Evolutionary conservation across 2,329 filamentous ascomycete genomes (phyloP).

Genomic region (Davidsoniella eucalypti): DNA sequence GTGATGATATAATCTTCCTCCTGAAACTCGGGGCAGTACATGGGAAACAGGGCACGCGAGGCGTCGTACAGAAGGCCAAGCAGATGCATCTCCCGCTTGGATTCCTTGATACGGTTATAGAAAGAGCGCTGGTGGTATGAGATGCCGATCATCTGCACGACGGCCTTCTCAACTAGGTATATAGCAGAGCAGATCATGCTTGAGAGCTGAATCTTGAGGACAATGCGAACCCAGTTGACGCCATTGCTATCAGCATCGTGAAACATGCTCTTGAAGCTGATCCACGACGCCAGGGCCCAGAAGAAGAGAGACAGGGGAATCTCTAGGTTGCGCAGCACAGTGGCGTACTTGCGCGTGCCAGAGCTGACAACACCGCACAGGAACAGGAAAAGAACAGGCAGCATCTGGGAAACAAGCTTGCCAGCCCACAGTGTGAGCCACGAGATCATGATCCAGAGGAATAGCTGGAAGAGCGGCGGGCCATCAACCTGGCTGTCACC

Average conservation of each 20-base stretch:
- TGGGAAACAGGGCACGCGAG: constrained; percentile 73
- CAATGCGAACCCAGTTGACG: constrained; percentile 36
- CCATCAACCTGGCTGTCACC: constrained; percentile 19
- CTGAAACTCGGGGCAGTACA: constrained; percentile 77
- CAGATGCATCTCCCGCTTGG: constrained; percentile 71
- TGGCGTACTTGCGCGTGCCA: constrained; percentile 54
- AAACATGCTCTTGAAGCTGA: constrained; percentile 44
- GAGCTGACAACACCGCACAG: constrained; percentile 52
- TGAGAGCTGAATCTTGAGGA: constrained; percentile 51
- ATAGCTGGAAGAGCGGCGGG: constrained; percentile 41
- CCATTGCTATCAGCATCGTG: constrained; percentile 18
- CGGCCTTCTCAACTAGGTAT: constrained; percentile 58
- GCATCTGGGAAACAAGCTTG: constrained; percentile 44
- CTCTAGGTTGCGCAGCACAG: constrained; percentile 45
- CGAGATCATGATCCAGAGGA: constrained; percentile 52
- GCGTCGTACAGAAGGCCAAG: constrained; percentile 80
- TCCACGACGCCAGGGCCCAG: constrained; percentile 46
- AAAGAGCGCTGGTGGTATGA: constrained; percentile 77
- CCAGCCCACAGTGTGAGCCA: constrained; percentile 53
- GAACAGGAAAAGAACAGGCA: constrained; percentile 50
- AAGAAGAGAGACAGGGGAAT: constrained; percentile 53
- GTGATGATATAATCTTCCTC: constrained; percentile 89
- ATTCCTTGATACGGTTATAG: constrained; percentile 67
- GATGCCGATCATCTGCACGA: constrained; percentile 71
- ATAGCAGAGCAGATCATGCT: constrained; percentile 52